Conservation (phyloP, 2,329 filamentous ascomycete species). For the Huntiella abstrusa region DNA sequence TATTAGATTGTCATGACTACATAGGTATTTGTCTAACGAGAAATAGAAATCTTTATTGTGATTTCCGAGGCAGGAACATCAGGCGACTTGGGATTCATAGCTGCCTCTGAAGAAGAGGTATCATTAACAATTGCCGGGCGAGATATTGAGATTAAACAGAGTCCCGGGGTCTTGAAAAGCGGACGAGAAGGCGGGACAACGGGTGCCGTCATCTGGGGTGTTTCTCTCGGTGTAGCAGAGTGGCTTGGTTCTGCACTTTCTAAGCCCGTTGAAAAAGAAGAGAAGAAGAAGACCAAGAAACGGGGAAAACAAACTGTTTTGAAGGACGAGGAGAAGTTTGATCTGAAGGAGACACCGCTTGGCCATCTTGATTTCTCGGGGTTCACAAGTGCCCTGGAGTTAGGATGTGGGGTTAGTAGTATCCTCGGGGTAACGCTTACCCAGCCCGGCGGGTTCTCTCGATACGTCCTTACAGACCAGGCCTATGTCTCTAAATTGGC, state of each 20-base stretch:
- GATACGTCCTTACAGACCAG: slow-evolving; percentile 75
- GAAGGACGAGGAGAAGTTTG: background rate
- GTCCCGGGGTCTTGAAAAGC: slow-evolving; percentile 63
- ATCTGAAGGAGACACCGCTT: too few relatives aligned
- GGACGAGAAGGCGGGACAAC: slow-evolving; percentile 43
- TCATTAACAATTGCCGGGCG: slow-evolving; percentile 48
- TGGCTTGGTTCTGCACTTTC: slow-evolving; percentile 46
- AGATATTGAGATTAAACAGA: slow-evolving; percentile 66
- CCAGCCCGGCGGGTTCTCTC: slow-evolving; percentile 28
- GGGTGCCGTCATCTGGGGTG: slow-evolving; percentile 67
- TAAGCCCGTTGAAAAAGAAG: background rate
- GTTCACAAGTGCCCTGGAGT: slow-evolving; percentile 49
- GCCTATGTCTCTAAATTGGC: slow-evolving; percentile 62
- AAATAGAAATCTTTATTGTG: slow-evolving; percentile 65
- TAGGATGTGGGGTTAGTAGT: slow-evolving; percentile 76
- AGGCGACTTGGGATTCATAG: slow-evolving; percentile 68
- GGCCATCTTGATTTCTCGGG: slow-evolving; percentile 20
- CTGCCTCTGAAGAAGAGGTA: slow-evolving; percentile 45
- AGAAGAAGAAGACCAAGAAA: background rate
- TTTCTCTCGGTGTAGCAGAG: slow-evolving; percentile 62
- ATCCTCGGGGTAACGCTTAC: slow-evolving; percentile 51
- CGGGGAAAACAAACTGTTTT: background rate
- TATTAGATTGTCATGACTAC: background rate
- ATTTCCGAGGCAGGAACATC: slow-evolving; percentile 62
- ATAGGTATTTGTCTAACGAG: slow-evolving; percentile 1